Conservation (phyloP, 164 flowering plant species). For the Berberis vulgaris region DNA sequence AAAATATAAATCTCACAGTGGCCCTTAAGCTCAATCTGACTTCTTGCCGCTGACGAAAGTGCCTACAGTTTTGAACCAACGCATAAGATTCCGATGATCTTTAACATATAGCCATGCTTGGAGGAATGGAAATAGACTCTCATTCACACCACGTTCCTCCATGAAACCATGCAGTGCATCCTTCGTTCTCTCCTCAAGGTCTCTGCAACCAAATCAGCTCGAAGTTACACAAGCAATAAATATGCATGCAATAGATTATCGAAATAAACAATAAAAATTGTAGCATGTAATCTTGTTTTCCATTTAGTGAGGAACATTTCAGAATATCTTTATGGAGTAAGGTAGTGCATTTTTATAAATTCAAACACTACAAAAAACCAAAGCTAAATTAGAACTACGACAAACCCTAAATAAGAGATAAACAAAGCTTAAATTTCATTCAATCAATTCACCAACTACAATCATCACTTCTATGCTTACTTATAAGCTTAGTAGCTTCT, state of each 20-base stretch:
- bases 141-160: conserved; percentile 78
- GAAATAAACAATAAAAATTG: background rate
- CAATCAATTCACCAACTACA: no score
- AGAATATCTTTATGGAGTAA: no score
- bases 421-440: no score
- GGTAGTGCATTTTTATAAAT: no score
- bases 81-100: conserved; percentile 71
- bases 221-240: background rate
- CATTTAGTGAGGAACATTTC: no score
- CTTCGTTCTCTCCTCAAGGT: conserved; percentile 54
- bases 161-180: conserved; percentile 63
- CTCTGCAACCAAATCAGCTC: conserved; percentile 26
- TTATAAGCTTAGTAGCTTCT: no score
- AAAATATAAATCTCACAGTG: background rate
- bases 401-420: no score
- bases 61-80: conserved; percentile 76
- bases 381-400: no score
- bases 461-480: no score
- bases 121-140: conserved; percentile 75
- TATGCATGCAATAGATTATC: background rate
- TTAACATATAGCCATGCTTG: conserved; percentile 97
- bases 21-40: conserved; percentile 11
- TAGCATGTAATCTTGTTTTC: background rate
- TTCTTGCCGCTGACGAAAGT: conserved; percentile 34
- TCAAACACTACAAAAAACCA: no score